These are phyloP conservation scores for Leccinellum rugosiceps DNA, from an alignment of 768 basidiomycete genomes.

Conservation along the genomic window DNA sequence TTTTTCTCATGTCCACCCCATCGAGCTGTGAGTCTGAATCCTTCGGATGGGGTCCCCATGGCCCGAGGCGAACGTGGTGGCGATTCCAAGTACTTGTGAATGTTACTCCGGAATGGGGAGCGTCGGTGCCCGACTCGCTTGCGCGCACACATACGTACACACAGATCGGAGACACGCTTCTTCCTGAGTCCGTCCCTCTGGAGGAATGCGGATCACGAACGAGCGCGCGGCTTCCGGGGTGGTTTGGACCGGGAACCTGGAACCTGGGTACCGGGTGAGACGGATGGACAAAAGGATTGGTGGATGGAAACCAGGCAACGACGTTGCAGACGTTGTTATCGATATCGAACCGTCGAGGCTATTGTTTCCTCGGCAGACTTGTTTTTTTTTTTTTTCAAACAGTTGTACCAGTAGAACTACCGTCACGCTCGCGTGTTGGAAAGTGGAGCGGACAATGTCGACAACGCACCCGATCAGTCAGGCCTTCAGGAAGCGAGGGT, in stretches of 20 bases:
- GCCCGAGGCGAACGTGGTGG: background rate
- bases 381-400: background rate
- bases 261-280: background rate
- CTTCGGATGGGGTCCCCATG: background rate
- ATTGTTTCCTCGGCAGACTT: background rate
- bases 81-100: background rate
- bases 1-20: background rate
- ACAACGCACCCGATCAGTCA: background rate
- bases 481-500: background rate
- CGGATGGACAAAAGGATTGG: background rate
- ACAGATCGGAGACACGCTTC: background rate
- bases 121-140: background rate
- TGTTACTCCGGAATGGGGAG: background rate
- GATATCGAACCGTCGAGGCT: background rate
- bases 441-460: background rate
- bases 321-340: background rate
- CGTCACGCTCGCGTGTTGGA: background rate
- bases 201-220: background rate
- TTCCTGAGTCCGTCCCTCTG: background rate
- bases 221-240: background rate
- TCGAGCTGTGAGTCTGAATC: background rate
- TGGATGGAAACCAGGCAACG: background rate
- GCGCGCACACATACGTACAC: background rate
- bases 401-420: background rate
- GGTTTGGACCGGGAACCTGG: constrained; percentile 3